Conservation (phyloP, 2,329 filamentous ascomycete genomes). For the Beauveria australis region DNA sequence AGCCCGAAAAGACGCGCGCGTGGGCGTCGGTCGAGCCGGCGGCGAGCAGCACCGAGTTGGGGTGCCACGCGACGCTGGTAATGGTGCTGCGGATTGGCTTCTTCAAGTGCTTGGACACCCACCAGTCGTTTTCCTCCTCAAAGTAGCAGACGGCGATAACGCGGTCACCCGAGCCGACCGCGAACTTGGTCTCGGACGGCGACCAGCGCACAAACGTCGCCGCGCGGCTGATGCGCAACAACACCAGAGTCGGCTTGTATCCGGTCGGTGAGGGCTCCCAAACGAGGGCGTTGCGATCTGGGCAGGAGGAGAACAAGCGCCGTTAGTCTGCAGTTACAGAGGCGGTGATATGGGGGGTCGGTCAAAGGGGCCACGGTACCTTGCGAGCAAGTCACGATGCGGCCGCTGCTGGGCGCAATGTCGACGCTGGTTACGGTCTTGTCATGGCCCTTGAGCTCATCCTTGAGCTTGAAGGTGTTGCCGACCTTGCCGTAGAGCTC, state of each 20-base stretch:
- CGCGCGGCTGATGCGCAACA: conserved; percentile 92
- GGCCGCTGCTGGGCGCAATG: conserved; percentile 81
- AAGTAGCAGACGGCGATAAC: conserved; percentile 98
- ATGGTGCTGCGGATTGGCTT: conserved; percentile 98
- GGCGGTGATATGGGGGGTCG: background rate
- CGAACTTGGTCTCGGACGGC: conserved; percentile 93
- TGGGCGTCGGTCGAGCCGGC: conserved; percentile 97
- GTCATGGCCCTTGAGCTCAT: conserved; percentile 93
- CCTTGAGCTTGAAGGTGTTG: conserved; percentile 71
- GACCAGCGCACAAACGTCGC: conserved; percentile 97
- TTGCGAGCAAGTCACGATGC: conserved; percentile 96
- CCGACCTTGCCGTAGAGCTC: conserved; percentile 76
- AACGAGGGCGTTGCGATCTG: conserved; percentile 94
- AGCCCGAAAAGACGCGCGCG: conserved; percentile 86
- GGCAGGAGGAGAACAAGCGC: background rate
- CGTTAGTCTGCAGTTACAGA: background rate
- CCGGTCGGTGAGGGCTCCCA: conserved; percentile 91
- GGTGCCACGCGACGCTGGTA: conserved; percentile 91
- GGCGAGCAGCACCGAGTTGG: conserved; percentile 89
- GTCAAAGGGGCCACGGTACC: conserved; percentile 39
- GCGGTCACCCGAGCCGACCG: conserved; percentile 89
- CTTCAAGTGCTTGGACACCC: conserved; percentile 98
- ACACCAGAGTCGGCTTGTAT: conserved; percentile 94
- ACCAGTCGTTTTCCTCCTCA: conserved; percentile 99
- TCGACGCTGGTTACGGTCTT: conserved; percentile 96